Conservation (phyloP, 1,139 yeast species). For the Protomyces pachydermus region DNA sequence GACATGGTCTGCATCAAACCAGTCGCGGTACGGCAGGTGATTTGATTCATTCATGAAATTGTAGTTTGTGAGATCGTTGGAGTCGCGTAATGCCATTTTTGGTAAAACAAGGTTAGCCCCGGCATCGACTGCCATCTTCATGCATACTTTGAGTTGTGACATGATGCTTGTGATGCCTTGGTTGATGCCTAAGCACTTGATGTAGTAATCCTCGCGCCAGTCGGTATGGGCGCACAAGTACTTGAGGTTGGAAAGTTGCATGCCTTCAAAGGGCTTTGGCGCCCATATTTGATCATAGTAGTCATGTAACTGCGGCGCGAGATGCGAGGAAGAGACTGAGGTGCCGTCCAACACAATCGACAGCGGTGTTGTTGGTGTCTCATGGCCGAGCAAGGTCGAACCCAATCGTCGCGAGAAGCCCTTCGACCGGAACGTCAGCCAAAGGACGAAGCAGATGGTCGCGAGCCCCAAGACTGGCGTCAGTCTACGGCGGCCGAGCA, state of each 20-base stretch:
- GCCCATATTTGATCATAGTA: constrained; percentile 5
- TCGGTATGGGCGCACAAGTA: neutral
- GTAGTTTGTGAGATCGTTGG: neutral
- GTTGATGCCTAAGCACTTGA: neutral
- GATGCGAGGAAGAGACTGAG: neutral
- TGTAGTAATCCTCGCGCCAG: neutral
- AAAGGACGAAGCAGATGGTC: neutral
- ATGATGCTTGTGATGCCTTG: constrained; percentile 12
- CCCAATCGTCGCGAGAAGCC: neutral
- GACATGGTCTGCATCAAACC: constrained; percentile 1
- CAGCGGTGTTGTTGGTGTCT: neutral
- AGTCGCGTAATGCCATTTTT: constrained; percentile 3
- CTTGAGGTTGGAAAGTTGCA: neutral
- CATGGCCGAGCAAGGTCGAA: neutral
- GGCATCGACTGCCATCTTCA: constrained; percentile 3
- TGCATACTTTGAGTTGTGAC: constrained; percentile 10
- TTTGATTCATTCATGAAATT: neutral
- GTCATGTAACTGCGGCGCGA: neutral
- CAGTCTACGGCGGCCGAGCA: neutral
- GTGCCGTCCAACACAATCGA: neutral
- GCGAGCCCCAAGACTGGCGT: neutral
- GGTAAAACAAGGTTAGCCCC: constrained; percentile 3
- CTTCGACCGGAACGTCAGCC: neutral
- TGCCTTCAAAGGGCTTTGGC: neutral
- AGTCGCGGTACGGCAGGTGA: neutral